Evolutionary conservation across 1,139 yeast genomes (phyloP), one percentile per base, ranked within the genome.

Genomic region (Candida neerlandica): DNA sequence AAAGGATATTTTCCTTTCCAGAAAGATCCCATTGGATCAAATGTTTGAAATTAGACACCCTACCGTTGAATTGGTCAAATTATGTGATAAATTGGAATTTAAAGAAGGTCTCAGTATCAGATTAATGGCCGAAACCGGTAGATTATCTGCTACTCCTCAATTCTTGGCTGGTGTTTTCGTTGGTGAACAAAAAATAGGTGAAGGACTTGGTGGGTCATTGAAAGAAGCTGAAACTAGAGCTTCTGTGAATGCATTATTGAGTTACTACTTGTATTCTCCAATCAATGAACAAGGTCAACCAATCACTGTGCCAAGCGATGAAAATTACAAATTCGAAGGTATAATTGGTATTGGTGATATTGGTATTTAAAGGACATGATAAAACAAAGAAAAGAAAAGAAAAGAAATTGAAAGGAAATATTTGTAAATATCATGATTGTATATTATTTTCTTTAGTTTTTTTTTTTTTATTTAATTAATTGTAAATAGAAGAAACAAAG

Each of bases 171-270:
- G 97, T 47, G 96, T 90, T 1, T 94, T 91, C 67, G 78, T 86
- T 50, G 98, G 97, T 33, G 77, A 78, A 19, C 84, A 84, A 54
- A 86, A 90, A 69, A 76, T 94, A 51, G 97, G 98, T 47, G 98
- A 94, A 70, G 97, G 97, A 42, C 91, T 88, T 61, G 99, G 98
- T 44, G 77, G 95, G n/a, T 88, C 96, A 42, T 75, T 94, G 59
- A 82, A 80, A 57, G 99, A 94, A 71, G 97, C 98, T 41, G 89
- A 91, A 68, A 88, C 91, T 34, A 83, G 97, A 67, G 95, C 97
- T 29, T 89, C 91, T 45, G 95, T 91, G 44, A 88, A 88, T 67
- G 94, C 98, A 27, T 81, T 94, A 65, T 85, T 91, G 79, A 82
- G 89, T 52, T 94, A 96, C 85, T 94, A 94, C 71, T 80, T 95